Evolutionary conservation across 2,329 filamentous ascomycete genomes (phyloP).

Genomic region (Monosporascus sp.): DNA sequence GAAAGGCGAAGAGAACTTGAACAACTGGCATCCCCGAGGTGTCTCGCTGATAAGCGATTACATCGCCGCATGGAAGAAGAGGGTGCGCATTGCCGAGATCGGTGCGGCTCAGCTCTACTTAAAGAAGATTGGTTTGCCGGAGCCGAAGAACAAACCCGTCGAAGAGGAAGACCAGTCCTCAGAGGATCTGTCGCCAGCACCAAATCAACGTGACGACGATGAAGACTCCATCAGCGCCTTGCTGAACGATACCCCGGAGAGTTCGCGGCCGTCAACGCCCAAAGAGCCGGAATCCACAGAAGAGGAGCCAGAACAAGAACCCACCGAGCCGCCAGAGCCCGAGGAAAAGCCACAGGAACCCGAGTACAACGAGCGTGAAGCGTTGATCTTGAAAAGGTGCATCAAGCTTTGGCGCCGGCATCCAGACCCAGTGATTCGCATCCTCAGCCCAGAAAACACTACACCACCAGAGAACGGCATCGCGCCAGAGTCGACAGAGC

Average conservation of each 20-base stretch:
- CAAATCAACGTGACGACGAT: constrained; percentile 33
- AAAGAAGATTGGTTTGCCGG: constrained; percentile 49
- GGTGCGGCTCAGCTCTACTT: constrained; percentile 67
- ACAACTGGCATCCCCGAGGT: constrained; percentile 80
- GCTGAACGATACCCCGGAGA: constrained; percentile 52
- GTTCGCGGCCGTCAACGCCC: constrained; percentile 36
- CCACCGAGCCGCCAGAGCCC: constrained; percentile 12
- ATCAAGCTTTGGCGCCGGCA: constrained; percentile 61
- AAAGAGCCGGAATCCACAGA: constrained; percentile 14
- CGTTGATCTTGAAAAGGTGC: constrained; percentile 46
- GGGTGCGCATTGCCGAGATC: constrained; percentile 70
- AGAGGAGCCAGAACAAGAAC: constrained; percentile 18
- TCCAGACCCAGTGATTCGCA: constrained; percentile 49
- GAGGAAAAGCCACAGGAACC: constrained; percentile 19
- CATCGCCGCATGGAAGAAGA: constrained; percentile 68
- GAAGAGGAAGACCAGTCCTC: constrained; percentile 34
- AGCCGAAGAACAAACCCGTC: constrained; percentile 29
- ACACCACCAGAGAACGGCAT: constrained; percentile 63
- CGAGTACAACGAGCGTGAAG: constrained; percentile 43
- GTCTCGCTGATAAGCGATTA: constrained; percentile 90
- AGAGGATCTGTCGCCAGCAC: constrained; percentile 25
- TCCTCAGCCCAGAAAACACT: constrained; percentile 57
- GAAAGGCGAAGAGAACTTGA: constrained; percentile 86
- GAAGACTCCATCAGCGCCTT: constrained; percentile 52
- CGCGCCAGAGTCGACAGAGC: constrained; percentile 38